These are phyloP conservation scores for Penicillium sp. DNA, from an alignment of 2,329 filamentous ascomycete species.

Conservation along the genomic window DNA sequence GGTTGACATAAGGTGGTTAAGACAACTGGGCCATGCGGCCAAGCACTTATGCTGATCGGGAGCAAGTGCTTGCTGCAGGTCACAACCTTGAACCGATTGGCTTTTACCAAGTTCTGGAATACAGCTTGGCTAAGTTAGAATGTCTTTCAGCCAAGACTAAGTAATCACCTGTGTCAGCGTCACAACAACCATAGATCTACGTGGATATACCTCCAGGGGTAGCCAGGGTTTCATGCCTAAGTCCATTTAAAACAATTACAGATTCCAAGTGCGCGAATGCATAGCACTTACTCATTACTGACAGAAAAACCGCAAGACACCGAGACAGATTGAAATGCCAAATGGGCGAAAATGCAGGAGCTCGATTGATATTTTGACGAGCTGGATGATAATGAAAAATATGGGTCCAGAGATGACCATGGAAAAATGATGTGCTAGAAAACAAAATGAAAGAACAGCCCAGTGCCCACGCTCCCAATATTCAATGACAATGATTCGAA, in stretches of 20 bases:
- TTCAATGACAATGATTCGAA: conserved; percentile 30
- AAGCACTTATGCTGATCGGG: too few species aligned
- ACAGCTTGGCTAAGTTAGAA: too few species aligned
- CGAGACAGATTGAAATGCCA: conserved; percentile 1
- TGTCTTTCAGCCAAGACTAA: too few species aligned
- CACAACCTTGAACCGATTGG: too few species aligned
- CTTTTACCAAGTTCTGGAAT: too few species aligned
- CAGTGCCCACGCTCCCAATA: conserved; percentile 30
- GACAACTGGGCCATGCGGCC: too few species aligned
- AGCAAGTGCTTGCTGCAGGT: too few species aligned
- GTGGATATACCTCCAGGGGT: too few species aligned
- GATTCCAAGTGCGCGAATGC: not conserved
- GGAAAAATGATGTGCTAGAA: conserved; percentile 29
- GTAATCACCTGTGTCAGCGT: too few species aligned
- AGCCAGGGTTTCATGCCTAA: not conserved
- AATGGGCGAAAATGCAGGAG: conserved; percentile 8
- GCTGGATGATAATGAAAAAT: conserved; percentile 16
- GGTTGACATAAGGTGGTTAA: too few species aligned
- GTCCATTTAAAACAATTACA: not conserved
- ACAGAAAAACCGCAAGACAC: conserved; percentile 13
- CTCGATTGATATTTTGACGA: conserved; percentile 18
- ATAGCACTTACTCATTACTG: not conserved
- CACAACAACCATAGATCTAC: too few species aligned
- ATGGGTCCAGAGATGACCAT: conserved; percentile 27
- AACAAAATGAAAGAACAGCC: conserved; percentile 24